phyloP scores from a whole-genome alignment of 1,139 yeast species.

The Saccharomyces hybrid region DNA sequence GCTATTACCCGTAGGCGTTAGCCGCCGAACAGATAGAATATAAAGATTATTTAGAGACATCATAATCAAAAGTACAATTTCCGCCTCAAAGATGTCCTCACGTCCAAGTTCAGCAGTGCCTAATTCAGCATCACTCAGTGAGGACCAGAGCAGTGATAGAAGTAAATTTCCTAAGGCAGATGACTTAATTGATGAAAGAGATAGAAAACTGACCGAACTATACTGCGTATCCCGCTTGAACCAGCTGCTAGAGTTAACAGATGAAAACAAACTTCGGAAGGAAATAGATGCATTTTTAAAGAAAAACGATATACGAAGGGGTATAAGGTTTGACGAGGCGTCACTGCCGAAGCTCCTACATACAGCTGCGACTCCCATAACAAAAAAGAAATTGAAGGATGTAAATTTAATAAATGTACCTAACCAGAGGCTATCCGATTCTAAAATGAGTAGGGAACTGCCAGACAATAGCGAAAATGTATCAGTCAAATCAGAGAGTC shows the following conservation, averaged over 20 bases:
- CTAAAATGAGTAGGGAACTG: neutral
- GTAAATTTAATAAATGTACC: neutral
- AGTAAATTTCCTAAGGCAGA: slow-evolving; percentile 6
- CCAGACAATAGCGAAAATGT: neutral
- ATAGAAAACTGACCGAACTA: slow-evolving; percentile 47
- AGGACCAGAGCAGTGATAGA: neutral
- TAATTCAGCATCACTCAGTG: neutral
- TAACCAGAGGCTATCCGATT: neutral
- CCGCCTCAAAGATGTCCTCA: neutral
- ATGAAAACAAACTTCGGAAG: slow-evolving; percentile 14
- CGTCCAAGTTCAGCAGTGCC: neutral
- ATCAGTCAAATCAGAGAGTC: neutral
- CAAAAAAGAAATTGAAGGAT: neutral
- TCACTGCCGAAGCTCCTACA: slow-evolving; percentile 14
- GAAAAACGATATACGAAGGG: slow-evolving; percentile 21
- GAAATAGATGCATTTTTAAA: slow-evolving; percentile 20
- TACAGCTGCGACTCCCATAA: neutral
- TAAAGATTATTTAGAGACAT: neutral
- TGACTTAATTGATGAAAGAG: slow-evolving; percentile 38
- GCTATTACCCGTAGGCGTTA: neutral
- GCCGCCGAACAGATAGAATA: neutral
- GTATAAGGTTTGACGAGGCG: slow-evolving; percentile 14
- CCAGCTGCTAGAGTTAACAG: slow-evolving; percentile 23
- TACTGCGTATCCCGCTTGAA: slow-evolving; percentile 43
- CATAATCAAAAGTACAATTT: neutral